These are phyloP conservation scores for Eucalyptus albens DNA, from an alignment of 345 rosid species.

Conservation along the genomic window DNA sequence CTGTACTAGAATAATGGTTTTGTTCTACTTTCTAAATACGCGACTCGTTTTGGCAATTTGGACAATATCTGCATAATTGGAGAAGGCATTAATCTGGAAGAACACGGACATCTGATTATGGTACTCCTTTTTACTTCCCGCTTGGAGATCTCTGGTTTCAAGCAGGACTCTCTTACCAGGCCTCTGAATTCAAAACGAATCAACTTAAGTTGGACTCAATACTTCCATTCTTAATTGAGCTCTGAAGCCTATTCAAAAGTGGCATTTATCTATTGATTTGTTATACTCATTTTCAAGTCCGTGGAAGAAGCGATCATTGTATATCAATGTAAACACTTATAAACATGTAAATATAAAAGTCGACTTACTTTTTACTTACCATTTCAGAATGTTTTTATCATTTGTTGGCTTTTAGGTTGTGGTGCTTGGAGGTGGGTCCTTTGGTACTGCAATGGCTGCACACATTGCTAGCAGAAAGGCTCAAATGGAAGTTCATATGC, in stretches of 20 bases:
- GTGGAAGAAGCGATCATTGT: neutral
- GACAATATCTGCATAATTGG: neutral
- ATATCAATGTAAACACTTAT: neutral
- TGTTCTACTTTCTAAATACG: neutral
- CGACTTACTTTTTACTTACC: neutral
- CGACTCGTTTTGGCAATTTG: neutral
- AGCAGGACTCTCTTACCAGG: neutral
- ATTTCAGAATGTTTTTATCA: neutral
- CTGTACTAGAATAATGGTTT: neutral
- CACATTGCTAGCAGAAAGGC: constrained; percentile 70
- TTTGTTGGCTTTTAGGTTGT: constrained; percentile 42
- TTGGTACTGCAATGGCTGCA: constrained; percentile 94
- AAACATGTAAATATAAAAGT: neutral
- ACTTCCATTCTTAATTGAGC: neutral
- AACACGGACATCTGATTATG: neutral
- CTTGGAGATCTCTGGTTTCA: neutral
- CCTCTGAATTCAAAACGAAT: neutral
- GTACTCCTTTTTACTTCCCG: neutral
- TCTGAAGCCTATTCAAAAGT: neutral
- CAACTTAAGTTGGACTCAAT: neutral
- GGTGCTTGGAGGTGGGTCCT: constrained; percentile 96
- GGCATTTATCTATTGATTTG: neutral
- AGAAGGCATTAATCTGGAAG: neutral
- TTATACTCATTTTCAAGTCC: neutral
- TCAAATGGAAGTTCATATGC: constrained; percentile 65